Conservation (phyloP, 1,284 basidiomycete species). For the Athelia sp. region DNA sequence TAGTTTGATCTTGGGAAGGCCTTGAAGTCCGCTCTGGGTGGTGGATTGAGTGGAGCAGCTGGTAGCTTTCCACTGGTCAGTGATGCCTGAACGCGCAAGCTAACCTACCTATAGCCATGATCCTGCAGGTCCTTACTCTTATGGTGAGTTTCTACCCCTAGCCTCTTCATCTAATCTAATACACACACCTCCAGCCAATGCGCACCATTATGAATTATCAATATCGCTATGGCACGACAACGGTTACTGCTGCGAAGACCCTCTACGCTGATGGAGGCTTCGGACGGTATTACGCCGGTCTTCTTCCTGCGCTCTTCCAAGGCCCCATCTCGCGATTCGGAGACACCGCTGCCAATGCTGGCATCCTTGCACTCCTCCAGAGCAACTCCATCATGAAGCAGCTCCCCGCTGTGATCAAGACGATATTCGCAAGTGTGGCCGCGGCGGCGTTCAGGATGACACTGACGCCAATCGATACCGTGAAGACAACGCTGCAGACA, state of each 20-base stretch:
- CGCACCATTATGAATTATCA: constrained; percentile 93
- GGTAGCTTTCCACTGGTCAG: constrained; percentile 31
- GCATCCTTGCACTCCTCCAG: constrained; percentile 71
- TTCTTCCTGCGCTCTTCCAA: constrained; percentile 77
- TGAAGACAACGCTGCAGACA: constrained; percentile 91
- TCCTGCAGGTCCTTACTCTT: constrained; percentile 80
- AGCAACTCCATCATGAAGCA: constrained; percentile 63
- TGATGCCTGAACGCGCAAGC: no score
- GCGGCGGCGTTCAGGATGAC: constrained; percentile 81
- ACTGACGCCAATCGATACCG: constrained; percentile 82
- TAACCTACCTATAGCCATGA: constrained; percentile 57
- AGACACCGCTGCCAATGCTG: constrained; percentile 83
- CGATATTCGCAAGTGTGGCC: constrained; percentile 63
- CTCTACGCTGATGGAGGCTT: constrained; percentile 78
- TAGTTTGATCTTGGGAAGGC: constrained; percentile 78
- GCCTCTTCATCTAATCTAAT: constrained; percentile 1
- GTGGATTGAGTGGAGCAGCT: constrained; percentile 81
- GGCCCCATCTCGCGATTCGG: constrained; percentile 79
- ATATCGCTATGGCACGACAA: constrained; percentile 76
- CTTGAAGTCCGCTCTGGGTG: constrained; percentile 75
- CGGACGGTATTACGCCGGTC: constrained; percentile 78
- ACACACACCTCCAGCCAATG: constrained; percentile 47
- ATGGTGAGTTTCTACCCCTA: constrained; percentile 48
- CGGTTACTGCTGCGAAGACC: constrained; percentile 58
- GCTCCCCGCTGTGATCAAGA: constrained; percentile 61